These are phyloP conservation scores for Cutaneotrichosporon curvatum DNA, from an alignment of 1,284 basidiomycete genomes.

Conservation along the genomic window DNA sequence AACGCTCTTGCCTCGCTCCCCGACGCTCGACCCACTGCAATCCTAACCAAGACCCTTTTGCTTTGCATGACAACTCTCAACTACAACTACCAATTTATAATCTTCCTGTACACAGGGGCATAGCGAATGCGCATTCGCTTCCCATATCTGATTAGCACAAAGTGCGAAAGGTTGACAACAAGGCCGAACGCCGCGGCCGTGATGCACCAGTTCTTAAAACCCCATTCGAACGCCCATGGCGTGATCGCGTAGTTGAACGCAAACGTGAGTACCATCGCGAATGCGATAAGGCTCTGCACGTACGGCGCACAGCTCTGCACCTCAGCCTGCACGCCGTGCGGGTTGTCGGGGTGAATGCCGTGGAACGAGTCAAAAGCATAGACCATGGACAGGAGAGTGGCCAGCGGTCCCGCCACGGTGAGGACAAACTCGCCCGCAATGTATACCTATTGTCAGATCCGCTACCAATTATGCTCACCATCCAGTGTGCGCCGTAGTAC, in stretches of 20 bases:
- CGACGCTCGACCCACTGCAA: too few relatives aligned
- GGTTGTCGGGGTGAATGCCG: constrained; percentile 4
- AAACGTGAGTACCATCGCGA: constrained; percentile 16
- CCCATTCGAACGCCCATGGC: constrained; percentile 19
- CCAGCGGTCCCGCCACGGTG: constrained; percentile 19
- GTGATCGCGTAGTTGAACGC: constrained; percentile 19
- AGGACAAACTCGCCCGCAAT: constrained; percentile 20
- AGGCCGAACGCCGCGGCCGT: constrained; percentile 8
- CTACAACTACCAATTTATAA: constrained; percentile 14
- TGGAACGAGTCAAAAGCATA: constrained; percentile 20
- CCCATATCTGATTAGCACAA: constrained; percentile 12
- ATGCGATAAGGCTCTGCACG: constrained; percentile 15
- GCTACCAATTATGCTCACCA: constrained; percentile 9
- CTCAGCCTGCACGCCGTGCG: constrained; percentile 13
- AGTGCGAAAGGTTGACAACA: constrained; percentile 7
- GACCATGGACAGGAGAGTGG: constrained; percentile 15
- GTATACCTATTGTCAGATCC: constrained; percentile 6
- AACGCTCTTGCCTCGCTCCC: too few relatives aligned
- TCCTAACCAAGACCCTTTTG: too few relatives aligned
- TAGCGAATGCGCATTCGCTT: constrained; percentile 10
- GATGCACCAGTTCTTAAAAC: constrained; percentile 17
- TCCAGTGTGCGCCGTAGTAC: constrained; percentile 21
- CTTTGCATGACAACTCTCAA: too few relatives aligned
- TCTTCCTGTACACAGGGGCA: constrained; percentile 9
- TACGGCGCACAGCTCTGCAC: constrained; percentile 16